Conservation (phyloP, 768 basidiomycete genomes). For the Gelatoporia subvermispora region DNA sequence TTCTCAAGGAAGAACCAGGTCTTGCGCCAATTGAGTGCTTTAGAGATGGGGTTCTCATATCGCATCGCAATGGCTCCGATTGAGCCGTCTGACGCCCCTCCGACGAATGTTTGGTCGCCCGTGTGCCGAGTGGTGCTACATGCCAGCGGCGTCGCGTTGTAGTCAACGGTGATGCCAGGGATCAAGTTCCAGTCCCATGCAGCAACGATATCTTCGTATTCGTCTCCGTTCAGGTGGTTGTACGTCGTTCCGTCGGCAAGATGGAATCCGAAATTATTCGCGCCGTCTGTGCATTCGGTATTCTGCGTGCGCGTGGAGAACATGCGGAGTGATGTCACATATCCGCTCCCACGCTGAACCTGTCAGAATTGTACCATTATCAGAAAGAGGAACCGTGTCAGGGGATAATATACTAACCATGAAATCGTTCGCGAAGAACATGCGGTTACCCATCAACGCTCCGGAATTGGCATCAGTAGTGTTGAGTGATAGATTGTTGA, state of each 20-base stretch:
- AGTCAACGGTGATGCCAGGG: conserved; percentile 63
- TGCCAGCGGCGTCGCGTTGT: conserved; percentile 44
- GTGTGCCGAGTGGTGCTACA: conserved; percentile 39
- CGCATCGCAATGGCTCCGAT: conserved; percentile 56
- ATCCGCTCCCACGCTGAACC: conserved; percentile 57
- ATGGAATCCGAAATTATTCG: conserved; percentile 68
- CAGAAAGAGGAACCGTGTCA: background rate
- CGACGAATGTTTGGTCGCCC: conserved; percentile 53
- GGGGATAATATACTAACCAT: conserved; percentile 37
- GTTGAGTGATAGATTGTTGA: conserved; percentile 32
- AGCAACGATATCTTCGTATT: conserved; percentile 66
- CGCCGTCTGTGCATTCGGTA: conserved; percentile 57
- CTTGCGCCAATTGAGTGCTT: conserved; percentile 55
- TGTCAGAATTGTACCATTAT: conserved; percentile 18
- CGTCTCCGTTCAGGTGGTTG: conserved; percentile 55
- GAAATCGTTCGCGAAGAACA: conserved; percentile 64
- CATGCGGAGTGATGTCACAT: conserved; percentile 59
- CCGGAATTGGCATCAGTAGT: conserved; percentile 52
- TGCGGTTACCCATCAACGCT: conserved; percentile 46
- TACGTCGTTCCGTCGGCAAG: conserved; percentile 56
- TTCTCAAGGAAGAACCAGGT: conserved; percentile 63
- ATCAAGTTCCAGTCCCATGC: conserved; percentile 73
- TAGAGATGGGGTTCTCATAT: conserved; percentile 55
- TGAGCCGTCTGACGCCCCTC: conserved; percentile 52
- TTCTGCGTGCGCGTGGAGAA: conserved; percentile 53